phyloP scores from a whole-genome alignment of 2,329 filamentous ascomycete species.

The Nothophoma quercina region DNA sequence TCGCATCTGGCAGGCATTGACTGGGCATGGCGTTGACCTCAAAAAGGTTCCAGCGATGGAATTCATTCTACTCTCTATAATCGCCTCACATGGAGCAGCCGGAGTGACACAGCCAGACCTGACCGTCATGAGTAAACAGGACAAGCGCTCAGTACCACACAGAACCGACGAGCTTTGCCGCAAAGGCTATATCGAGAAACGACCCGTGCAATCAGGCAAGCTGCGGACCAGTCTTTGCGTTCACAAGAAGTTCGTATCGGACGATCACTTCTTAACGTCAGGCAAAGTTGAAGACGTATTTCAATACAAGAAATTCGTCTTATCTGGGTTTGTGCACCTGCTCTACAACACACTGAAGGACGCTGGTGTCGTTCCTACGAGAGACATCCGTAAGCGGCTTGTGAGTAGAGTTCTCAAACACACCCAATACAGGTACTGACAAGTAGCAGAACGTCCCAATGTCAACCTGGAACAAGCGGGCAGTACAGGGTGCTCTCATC shows the following conservation, averaged over 20 bases:
- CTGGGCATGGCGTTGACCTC: conserved; percentile 66
- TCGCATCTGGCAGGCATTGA: conserved; percentile 66
- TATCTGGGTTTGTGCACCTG: conserved; percentile 58
- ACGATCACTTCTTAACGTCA: conserved; percentile 36
- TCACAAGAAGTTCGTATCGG: conserved; percentile 58
- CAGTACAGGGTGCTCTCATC: conserved; percentile 49
- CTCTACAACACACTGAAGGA: conserved; percentile 60
- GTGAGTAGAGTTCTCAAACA: conserved; percentile 34
- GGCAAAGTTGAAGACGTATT: conserved; percentile 46
- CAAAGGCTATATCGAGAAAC: conserved; percentile 69
- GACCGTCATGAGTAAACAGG: conserved; percentile 64
- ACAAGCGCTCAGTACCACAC: conserved; percentile 70
- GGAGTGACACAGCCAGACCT: conserved; percentile 68
- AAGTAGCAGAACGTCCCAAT: conserved; percentile 37
- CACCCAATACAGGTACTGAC: conserved; percentile 21
- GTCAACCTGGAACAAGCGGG: conserved; percentile 49
- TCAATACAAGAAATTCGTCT: conserved; percentile 52
- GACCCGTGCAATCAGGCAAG: conserved; percentile 49
- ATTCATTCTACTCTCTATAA: conserved; percentile 65
- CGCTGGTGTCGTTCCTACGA: conserved; percentile 59
- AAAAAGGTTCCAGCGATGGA: conserved; percentile 62
- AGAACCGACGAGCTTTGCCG: conserved; percentile 64
- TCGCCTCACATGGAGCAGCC: conserved; percentile 61
- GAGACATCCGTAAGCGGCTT: conserved; percentile 61
- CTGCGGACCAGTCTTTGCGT: conserved; percentile 65